These are phyloP conservation scores for Echinochloa phyllopogon DNA, from an alignment of 176 grass and related monocot genomes.

Conservation along the genomic window DNA sequence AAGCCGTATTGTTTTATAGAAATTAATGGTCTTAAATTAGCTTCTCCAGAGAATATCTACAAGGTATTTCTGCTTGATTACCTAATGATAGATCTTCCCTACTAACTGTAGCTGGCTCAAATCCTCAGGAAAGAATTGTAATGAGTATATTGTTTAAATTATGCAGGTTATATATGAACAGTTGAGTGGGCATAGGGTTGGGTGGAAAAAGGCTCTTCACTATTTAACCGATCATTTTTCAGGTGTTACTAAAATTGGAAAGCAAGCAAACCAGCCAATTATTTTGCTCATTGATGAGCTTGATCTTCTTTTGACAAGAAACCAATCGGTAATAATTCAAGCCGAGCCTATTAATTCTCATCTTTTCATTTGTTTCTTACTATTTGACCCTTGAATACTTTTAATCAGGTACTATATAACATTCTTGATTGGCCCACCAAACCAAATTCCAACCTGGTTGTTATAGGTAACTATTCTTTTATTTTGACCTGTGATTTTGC, in stretches of 20 bases:
- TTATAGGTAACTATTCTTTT: conserved; percentile 70
- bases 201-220: conserved; percentile 97
- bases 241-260: conserved; percentile 60
- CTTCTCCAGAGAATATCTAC: conserved; percentile 94
- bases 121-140: conserved; percentile 5
- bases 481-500: conserved; percentile 31
- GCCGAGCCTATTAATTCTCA: conserved; percentile 7
- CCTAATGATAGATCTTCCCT: not conserved
- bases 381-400: conserved; percentile 44
- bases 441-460: conserved; percentile 83
- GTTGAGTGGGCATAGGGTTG: conserved; percentile 81
- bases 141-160: conserved; percentile 16
- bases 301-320: conserved; percentile 98
- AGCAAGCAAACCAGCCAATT: conserved; percentile 77
- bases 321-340: conserved; percentile 83
- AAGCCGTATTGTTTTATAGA: conserved; percentile 86
- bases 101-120: not conserved
- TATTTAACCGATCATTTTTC: conserved; percentile 92
- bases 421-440: conserved; percentile 98
- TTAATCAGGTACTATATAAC: conserved; percentile 91
- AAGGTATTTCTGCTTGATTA: conserved; percentile 58
- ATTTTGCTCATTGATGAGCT: conserved; percentile 98
- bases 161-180: conserved; percentile 89
- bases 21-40: conserved; percentile 95
- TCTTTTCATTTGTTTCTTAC: not conserved